Evolutionary conservation across 2,329 filamentous ascomycete genomes (phyloP).

Genomic region (Endoconidiophora laricicola): DNA sequence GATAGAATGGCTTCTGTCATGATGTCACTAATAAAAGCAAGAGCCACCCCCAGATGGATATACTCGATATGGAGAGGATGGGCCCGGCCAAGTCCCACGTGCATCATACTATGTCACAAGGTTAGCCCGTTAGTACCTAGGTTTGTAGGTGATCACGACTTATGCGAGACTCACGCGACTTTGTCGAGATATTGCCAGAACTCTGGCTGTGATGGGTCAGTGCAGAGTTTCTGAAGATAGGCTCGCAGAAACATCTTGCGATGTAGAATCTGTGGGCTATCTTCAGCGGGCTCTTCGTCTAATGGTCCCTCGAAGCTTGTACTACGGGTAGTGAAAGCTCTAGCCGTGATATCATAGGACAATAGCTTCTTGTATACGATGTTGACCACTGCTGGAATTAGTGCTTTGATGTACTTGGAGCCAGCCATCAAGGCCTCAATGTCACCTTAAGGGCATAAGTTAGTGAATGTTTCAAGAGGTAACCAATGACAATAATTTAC

Average conservation of each 20-base stretch:
- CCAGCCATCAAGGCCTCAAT: slow-evolving; percentile 53
- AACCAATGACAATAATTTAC: slow-evolving; percentile 29
- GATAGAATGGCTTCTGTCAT: slow-evolving; percentile 61
- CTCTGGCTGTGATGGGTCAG: slow-evolving; percentile 56
- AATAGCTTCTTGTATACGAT: slow-evolving; percentile 72
- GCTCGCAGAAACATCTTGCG: slow-evolving; percentile 65
- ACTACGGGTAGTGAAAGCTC: slow-evolving; percentile 49
- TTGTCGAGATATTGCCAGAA: slow-evolving; percentile 78
- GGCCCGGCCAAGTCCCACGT: slow-evolving; percentile 55
- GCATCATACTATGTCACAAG: slow-evolving; percentile 45
- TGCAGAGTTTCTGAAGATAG: slow-evolving; percentile 58
- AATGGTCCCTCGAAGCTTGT: slow-evolving; percentile 51
- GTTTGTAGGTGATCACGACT: background rate
- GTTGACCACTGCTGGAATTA: slow-evolving; percentile 70
- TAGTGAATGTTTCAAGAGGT: background rate
- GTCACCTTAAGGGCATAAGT: slow-evolving; percentile 30
- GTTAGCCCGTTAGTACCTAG: slow-evolving; percentile 1
- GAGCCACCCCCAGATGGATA: slow-evolving; percentile 55
- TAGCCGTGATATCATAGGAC: slow-evolving; percentile 66
- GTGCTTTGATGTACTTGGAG: slow-evolving; percentile 62
- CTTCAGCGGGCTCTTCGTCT: slow-evolving; percentile 45
- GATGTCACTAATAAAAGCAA: slow-evolving; percentile 63
- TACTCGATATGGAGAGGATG: slow-evolving; percentile 67
- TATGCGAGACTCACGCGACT: slow-evolving; percentile 41
- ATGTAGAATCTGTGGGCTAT: slow-evolving; percentile 58